Conservation (phyloP, 129 eudicot species). For the Chrysanthemum makinoi region DNA sequence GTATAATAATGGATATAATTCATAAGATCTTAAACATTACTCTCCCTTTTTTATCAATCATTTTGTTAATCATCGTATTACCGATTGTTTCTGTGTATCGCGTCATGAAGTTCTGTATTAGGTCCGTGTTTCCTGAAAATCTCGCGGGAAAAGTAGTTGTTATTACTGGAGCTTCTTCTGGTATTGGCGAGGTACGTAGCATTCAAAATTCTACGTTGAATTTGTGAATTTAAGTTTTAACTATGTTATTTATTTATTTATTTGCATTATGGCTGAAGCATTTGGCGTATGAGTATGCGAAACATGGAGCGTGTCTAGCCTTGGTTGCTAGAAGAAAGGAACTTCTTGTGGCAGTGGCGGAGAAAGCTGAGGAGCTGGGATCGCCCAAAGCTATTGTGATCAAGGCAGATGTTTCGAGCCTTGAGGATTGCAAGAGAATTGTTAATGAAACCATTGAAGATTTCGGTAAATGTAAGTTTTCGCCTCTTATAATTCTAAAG, state of each 20-base stretch:
- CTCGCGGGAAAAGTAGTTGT: constrained; percentile 42
- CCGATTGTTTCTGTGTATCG: constrained; percentile 20
- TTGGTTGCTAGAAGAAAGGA: constrained; percentile 56
- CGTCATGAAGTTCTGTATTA: constrained; percentile 6
- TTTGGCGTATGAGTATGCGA: constrained; percentile 43
- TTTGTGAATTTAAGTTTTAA: neutral
- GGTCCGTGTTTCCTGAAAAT: constrained; percentile 20
- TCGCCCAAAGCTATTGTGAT: constrained; percentile 51
- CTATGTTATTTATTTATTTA: no score
- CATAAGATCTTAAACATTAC: constrained; percentile 29
- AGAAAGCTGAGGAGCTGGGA: constrained; percentile 41
- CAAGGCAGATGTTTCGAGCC: constrained; percentile 50
- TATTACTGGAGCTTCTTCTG: constrained; percentile 48
- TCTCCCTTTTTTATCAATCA: constrained; percentile 6
- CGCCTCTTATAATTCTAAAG: no score
- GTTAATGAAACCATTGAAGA: constrained; percentile 45
- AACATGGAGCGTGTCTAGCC: constrained; percentile 50
- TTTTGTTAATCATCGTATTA: constrained; percentile 16
- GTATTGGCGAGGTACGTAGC: constrained; percentile 45
- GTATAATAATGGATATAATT: constrained; percentile 26
- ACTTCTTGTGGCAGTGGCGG: constrained; percentile 43
- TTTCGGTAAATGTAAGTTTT: constrained; percentile 61
- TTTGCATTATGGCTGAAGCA: constrained; percentile 19
- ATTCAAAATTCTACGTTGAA: no score
- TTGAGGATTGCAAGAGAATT: constrained; percentile 45